phyloP scores from a whole-genome alignment of 768 basidiomycete genomes.

The Macrolepiota albuminosa region DNA sequence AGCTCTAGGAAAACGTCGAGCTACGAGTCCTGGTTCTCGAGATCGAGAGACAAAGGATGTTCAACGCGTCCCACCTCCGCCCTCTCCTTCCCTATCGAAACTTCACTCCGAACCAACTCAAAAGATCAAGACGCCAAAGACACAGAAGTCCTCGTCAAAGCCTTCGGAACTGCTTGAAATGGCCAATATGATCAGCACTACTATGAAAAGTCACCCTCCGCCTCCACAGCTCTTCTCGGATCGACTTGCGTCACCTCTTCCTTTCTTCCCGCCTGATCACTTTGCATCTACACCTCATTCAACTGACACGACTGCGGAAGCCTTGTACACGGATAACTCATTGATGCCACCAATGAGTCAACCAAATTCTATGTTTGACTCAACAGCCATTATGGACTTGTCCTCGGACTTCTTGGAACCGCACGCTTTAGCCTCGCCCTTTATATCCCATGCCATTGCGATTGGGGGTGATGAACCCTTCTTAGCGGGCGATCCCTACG shows the following conservation, averaged over 20 bases:
- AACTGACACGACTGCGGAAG: neutral
- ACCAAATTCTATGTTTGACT: neutral
- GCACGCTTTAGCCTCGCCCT: neutral
- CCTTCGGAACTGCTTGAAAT: neutral
- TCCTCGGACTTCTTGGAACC: neutral
- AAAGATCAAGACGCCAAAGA: neutral
- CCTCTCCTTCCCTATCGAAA: neutral
- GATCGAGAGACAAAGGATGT: neutral
- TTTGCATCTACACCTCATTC: neutral
- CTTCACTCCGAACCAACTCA: neutral
- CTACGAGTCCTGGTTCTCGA: slow-evolving; percentile 6
- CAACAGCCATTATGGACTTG: neutral
- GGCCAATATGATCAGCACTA: neutral
- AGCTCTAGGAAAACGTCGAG: slow-evolving; percentile 28
- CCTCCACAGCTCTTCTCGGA: neutral
- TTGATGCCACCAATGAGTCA: neutral
- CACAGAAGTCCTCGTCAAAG: no score
- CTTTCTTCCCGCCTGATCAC: neutral
- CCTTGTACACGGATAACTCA: neutral
- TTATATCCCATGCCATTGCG: slow-evolving; percentile 2
- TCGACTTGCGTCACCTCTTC: neutral
- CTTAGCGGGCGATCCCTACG: neutral
- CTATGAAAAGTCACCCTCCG: neutral
- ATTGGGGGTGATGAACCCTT: neutral
- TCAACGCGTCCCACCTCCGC: neutral